Base-by-base conservation (phyloP, 1,139 yeast genomes). In the Dujonia santamariae region DNA sequence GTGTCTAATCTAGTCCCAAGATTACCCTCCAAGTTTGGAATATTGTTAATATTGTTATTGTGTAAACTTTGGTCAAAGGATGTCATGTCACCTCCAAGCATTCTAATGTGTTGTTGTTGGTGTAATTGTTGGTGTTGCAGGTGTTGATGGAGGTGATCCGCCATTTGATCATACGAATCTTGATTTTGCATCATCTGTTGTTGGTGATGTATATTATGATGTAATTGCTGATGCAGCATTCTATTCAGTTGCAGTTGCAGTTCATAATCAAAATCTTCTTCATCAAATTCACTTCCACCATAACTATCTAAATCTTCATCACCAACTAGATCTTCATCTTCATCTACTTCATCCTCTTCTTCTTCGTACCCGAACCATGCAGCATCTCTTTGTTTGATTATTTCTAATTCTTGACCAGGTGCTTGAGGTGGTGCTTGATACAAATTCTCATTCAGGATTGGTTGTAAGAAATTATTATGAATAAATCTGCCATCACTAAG, bases 1-100 rank as follows among this genome's bases (percentile, higher is more conserved):
- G 73, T 66, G 48, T 77, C 83, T 71, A 77, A 75, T 30, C 66
- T 59, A 37, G 67, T 70, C 3, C 75, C 75, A 33, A 69, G 54
- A 46, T 69, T 59, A 11, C 75, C 75, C 34, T 60, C 67, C 7
- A 56, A 27, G 14, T n/a, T 11, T 7, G n/a, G 14, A 11, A 7
- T 23, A 12, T 23, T 12, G 14, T 23, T n/a, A 9, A 15, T 15
- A 11, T 23, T 23, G 26, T 23, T 12, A 4, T 27, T n/a, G n/a
- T n/a, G n/a, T n/a, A n/a, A n/a, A n/a, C n/a, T 21, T 16, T 27
- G 30, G 21, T 27, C 30, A 17, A 27, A 27, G 12, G 30, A 27
- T 9, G 16, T 21, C n/a, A 27, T 7, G 21, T 27, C 30, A 5
- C 30, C 30, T 6, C 30, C 30, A 17, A 17, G 18, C n/a, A n/a